Conservation (phyloP, 2,329 filamentous ascomycete species). For the Fusarium pseudoanthophilum region DNA sequence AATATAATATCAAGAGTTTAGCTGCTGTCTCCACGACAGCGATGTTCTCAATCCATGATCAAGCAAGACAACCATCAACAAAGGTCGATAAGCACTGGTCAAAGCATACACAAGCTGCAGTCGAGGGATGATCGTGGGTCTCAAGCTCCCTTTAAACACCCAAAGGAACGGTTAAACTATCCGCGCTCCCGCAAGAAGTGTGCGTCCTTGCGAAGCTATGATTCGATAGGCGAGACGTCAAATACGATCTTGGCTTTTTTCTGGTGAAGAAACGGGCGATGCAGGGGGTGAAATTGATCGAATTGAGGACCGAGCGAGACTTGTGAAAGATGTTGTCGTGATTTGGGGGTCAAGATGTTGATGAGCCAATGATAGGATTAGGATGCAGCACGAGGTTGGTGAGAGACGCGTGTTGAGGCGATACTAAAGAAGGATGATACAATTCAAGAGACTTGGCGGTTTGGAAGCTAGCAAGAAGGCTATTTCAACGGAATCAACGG, state of each 20-base stretch:
- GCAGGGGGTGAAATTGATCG: not conserved
- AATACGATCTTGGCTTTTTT: conserved; percentile 13
- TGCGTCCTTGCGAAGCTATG: conserved; percentile 30
- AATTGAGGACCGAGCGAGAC: conserved; percentile 4
- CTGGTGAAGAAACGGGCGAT: not conserved
- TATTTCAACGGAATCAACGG: not conserved
- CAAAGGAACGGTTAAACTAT: conserved; percentile 30
- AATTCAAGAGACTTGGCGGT: not conserved
- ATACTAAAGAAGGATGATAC: not conserved
- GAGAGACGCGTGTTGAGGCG: conserved; percentile 16
- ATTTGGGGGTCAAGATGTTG: not conserved
- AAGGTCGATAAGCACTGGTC: conserved; percentile 16
- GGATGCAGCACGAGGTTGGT: conserved; percentile 36
- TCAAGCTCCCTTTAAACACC: conserved; percentile 15
- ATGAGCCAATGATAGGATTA: conserved; percentile 32
- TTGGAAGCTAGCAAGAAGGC: not conserved
- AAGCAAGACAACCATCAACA: conserved; percentile 9
- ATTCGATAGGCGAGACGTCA: conserved; percentile 31
- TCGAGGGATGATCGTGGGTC: not conserved
- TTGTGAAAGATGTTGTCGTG: not conserved
- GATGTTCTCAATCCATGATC: conserved; percentile 37
- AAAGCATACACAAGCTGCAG: conserved; percentile 10
- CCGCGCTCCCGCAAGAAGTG: conserved; percentile 18
- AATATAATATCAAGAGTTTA: not conserved
- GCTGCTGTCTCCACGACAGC: conserved; percentile 29